These are phyloP conservation scores for Jamesozyma hellenica DNA, from an alignment of 805 yeast genomes.

Conservation along the genomic window DNA sequence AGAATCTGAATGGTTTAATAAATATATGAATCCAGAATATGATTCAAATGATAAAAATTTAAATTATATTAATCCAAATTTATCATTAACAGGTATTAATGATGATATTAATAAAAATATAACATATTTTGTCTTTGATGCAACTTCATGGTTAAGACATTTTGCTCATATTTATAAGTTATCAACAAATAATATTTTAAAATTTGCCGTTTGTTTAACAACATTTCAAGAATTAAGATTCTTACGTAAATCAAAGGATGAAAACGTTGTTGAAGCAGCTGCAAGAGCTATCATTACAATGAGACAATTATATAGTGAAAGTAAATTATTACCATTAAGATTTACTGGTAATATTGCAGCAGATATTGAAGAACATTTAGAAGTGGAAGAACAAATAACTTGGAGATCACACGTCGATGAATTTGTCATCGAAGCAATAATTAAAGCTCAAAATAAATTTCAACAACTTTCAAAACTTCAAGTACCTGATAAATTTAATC, in stretches of 20 bases:
- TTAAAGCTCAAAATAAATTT: slow-evolving; percentile 20
- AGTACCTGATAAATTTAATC: slow-evolving; percentile 35
- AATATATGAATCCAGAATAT: slow-evolving; percentile 14
- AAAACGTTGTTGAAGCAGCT: slow-evolving; percentile 68
- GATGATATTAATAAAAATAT: slow-evolving; percentile 41
- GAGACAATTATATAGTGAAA: slow-evolving; percentile 51
- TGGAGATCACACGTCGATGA: slow-evolving; percentile 71
- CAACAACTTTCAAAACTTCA: neutral
- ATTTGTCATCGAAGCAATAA: slow-evolving; percentile 44
- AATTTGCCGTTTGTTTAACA: slow-evolving; percentile 57
- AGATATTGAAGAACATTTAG: slow-evolving; percentile 60
- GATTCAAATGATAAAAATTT: neutral
- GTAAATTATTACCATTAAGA: slow-evolving; percentile 47
- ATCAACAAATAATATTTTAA: slow-evolving; percentile 48
- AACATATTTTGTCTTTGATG: slow-evolving; percentile 58
- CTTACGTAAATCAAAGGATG: slow-evolving; percentile 59
- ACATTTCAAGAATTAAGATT: slow-evolving; percentile 72
- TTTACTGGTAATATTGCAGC: slow-evolving; percentile 62
- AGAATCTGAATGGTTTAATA: slow-evolving; percentile 5
- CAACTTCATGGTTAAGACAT: slow-evolving; percentile 73
- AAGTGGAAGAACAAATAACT: slow-evolving; percentile 60
- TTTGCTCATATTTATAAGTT: slow-evolving; percentile 69
- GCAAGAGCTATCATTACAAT: slow-evolving; percentile 69
- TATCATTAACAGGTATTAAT: slow-evolving; percentile 8
- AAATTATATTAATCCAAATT: neutral